These are phyloP conservation scores for Acer yangbiense DNA, from an alignment of 345 rosid genomes.

Conservation along the genomic window DNA sequence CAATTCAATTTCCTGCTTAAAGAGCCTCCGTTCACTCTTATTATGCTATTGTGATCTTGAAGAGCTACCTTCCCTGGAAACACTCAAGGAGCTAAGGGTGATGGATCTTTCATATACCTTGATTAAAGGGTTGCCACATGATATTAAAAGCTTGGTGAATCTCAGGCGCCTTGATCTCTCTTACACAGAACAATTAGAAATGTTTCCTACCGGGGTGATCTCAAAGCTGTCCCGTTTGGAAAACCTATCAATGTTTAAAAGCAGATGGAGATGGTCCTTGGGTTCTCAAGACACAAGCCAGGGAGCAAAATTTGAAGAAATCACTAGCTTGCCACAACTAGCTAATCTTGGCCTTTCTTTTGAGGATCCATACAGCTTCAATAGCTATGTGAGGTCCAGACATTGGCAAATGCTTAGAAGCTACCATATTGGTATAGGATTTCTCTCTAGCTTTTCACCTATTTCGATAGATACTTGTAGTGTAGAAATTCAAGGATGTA, in stretches of 20 bases:
- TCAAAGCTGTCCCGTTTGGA: constrained; percentile 11
- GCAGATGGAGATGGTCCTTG: constrained; percentile 9
- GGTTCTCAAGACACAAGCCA: background rate
- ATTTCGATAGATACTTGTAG: background rate
- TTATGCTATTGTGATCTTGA: constrained; percentile 4
- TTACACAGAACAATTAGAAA: background rate
- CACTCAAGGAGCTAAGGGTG: constrained; percentile 15
- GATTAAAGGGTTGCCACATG: background rate
- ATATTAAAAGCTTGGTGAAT: constrained; percentile 13
- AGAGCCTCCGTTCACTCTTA: constrained; percentile 6
- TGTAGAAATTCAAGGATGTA: constrained; percentile 15
- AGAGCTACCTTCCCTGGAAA: constrained; percentile 1
- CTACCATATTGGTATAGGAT: constrained; percentile 15
- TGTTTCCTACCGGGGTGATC: background rate
- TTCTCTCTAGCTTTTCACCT: constrained; percentile 1
- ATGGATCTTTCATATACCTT: constrained; percentile 12
- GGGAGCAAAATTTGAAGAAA: constrained; percentile 4
- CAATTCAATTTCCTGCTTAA: constrained; percentile 6
- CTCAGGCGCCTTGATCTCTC: constrained; percentile 20
- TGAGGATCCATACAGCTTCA: constrained; percentile 5
- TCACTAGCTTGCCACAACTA: constrained; percentile 1
- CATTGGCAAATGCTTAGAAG: constrained; percentile 17
- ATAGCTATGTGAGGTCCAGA: constrained; percentile 16
- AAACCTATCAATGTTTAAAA: constrained; percentile 14
- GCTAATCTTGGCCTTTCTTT: constrained; percentile 11